A percentile compares a stretch with the other conserved stretches of the same genome.
phyloP scores from a whole-genome alignment of 805 yeast genomes.

The Candida succiphila region DNA sequence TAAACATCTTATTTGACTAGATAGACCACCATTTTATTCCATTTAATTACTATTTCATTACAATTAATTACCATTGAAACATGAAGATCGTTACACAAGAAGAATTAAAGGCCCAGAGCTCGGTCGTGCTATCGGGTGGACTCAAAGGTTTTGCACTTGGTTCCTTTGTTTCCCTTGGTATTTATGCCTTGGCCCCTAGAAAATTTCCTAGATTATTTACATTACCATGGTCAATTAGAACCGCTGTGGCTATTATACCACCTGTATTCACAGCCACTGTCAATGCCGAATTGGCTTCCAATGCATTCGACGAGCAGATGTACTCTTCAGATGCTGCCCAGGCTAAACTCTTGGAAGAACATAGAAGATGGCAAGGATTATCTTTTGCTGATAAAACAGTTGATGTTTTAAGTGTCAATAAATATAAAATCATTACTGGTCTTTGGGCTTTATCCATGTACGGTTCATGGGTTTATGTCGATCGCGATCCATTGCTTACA shows the following conservation, averaged over 20 bases:
- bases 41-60: not conserved
- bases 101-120: constrained; percentile 57
- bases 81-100: constrained; percentile 65
- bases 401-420: constrained; percentile 40
- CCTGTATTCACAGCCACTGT: constrained; percentile 53
- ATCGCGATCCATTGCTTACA: constrained; percentile 67
- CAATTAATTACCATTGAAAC: constrained; percentile 5
- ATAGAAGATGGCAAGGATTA: constrained; percentile 40
- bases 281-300: constrained; percentile 63
- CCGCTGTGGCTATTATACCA: constrained; percentile 62
- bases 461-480: constrained; percentile 69
- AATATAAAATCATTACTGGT: constrained; percentile 57
- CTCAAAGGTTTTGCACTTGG: constrained; percentile 52
- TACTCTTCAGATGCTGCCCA: constrained; percentile 39
- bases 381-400: constrained; percentile 39
- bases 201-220: constrained; percentile 32
- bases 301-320: constrained; percentile 49
- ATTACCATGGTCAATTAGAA: constrained; percentile 46
- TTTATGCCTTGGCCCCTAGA: constrained; percentile 40
- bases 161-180: constrained; percentile 39
- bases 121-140: constrained; percentile 51
- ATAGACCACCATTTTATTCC: not conserved
- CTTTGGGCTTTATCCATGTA: constrained; percentile 76
- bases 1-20: not conserved
- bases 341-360: constrained; percentile 33